Evolutionary conservation across 768 basidiomycete species (phyloP), one percentile per base, ranked within the genome.

Genomic region (Auricularia cornea): DNA sequence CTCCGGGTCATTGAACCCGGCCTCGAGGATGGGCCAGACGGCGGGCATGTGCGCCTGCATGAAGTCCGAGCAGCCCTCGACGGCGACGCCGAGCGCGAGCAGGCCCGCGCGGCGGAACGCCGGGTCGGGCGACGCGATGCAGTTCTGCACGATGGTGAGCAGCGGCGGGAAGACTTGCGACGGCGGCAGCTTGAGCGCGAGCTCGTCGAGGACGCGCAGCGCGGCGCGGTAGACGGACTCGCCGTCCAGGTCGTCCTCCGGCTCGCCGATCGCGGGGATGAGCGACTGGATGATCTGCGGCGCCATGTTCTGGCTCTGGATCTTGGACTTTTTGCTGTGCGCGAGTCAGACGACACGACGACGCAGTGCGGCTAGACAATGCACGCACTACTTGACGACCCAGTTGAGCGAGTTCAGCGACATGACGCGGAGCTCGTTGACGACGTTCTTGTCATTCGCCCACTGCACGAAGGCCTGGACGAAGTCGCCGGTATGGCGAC

Each of bases 61-160:
- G 77, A 80, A 98, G 79, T 98, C 95, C 77, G 90, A 92, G 80
- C 96, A 98, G 20, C 97, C 97, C 74, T 99, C 97, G 63, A 98
- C 94, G 54, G 88, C 86, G 59, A 98, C 92, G 67, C 97, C 97
- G 59, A 99, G 86, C 1, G 95, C 91, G 70, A 96, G 92, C 78
- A 98, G 88, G 8, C 94, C 96, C 59, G 92, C 91, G 61, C 96
- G 94, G 33, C 97, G 88, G 70, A 86, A 78, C 60, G 82, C 78
- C 0, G 93, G 83, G 67, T 98, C 88, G 6, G 85, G 75, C 2
- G 93, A 94, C 6, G 81, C 78, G 77, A 94, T 91, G 76, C 95
- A 98, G 62, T 89, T 83, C 66, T 87, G 82, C 62, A 98, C 90
- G 68, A 95, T 84, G 40, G 73, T 76, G 65, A 89, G 90, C 40